These are phyloP conservation scores for Lactifluus piperatus DNA, from an alignment of 768 basidiomycete species.

Conservation along the genomic window DNA sequence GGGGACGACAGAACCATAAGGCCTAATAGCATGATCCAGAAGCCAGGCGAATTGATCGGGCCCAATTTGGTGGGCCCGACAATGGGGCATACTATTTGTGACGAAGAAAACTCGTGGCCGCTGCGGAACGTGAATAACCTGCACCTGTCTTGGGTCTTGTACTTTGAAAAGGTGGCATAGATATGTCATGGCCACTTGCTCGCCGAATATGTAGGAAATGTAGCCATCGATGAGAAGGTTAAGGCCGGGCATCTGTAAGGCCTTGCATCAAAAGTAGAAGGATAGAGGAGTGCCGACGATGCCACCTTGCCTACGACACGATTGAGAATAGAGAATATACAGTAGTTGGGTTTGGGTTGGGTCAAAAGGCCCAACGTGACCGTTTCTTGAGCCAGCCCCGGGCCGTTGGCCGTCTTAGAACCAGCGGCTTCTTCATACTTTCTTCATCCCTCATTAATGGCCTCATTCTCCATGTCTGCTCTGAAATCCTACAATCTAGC, in stretches of 20 bases:
- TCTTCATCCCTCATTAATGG: too few species aligned
- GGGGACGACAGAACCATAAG: slow-evolving; percentile 8
- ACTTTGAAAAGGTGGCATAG: slow-evolving; percentile 1
- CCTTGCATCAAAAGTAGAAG: background rate
- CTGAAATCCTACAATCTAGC: slow-evolving; percentile 1
- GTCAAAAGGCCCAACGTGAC: too few species aligned
- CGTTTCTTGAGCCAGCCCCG: too few species aligned
- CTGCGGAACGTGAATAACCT: too few species aligned
- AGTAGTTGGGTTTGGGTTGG: too few species aligned
- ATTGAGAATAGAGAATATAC: background rate
- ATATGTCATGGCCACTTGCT: background rate
- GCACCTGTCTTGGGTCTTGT: too few species aligned
- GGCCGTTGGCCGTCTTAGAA: too few species aligned
- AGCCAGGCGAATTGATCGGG: background rate
- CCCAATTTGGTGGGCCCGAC: background rate
- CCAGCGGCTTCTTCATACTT: too few species aligned
- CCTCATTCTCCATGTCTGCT: too few species aligned
- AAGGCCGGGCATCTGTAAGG: background rate
- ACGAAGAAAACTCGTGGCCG: too few species aligned
- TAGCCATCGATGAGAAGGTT: too few species aligned
- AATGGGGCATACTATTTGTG: too few species aligned
- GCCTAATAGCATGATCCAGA: slow-evolving; percentile 2
- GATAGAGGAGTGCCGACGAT: background rate
- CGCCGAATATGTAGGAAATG: slow-evolving; percentile 7
- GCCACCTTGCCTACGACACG: background rate